Conservation (phyloP, 164 flowering plant species). For the Cinnamomum chago region DNA sequence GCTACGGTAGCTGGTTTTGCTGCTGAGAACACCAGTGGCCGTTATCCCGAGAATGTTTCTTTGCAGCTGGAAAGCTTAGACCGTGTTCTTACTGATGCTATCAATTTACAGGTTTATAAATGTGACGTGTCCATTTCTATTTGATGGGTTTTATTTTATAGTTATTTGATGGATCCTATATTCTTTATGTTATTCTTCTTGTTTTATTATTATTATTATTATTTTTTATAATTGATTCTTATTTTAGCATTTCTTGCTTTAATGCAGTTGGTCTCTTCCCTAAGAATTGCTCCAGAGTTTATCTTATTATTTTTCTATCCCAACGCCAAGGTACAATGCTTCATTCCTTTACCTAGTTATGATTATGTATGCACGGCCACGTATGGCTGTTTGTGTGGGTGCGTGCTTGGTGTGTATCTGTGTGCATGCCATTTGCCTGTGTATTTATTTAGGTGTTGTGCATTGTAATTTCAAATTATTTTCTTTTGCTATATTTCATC, state of each 20-base stretch:
- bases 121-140: background rate
- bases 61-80: slow-evolving; percentile 27
- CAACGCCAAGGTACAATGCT: slow-evolving; percentile 55
- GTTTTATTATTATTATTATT: background rate
- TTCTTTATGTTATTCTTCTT: background rate
- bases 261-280: slow-evolving; percentile 78
- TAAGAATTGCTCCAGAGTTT: slow-evolving; percentile 63
- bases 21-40: slow-evolving; percentile 21
- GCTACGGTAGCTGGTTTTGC: slow-evolving; percentile 50
- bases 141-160: background rate
- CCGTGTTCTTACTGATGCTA: slow-evolving; percentile 60
- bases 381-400: background rate
- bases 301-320: slow-evolving; percentile 53
- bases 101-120: slow-evolving; percentile 57
- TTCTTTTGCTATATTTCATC: too few species aligned
- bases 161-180: background rate
- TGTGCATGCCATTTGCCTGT: background rate
- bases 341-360: background rate
- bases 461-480: background rate
- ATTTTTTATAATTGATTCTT: background rate
- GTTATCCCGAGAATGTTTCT: slow-evolving; percentile 15
- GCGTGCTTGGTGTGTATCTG: background rate
- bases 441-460: too few species aligned
- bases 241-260: slow-evolving; percentile 12
- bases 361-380: background rate